These are phyloP conservation scores for Pleurostoma richardsiae DNA, from an alignment of 2,329 filamentous ascomycete species.

Conservation along the genomic window DNA sequence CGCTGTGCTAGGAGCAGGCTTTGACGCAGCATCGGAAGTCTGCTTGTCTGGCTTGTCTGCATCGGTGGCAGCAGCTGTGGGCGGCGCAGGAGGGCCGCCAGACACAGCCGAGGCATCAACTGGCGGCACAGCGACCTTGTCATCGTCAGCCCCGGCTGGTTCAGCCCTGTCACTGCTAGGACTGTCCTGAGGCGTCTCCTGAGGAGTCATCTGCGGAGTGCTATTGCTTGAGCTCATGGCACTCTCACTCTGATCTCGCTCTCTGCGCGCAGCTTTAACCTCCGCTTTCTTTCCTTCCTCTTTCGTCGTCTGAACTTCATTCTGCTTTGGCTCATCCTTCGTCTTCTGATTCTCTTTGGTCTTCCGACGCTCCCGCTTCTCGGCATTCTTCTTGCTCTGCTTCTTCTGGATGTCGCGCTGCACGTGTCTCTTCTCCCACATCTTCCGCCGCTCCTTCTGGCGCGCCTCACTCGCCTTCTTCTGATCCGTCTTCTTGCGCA, in stretches of 20 bases:
- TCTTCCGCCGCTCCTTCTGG: slow-evolving; percentile 32
- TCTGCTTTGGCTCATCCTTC: slow-evolving; percentile 9
- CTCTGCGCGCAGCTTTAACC: slow-evolving; percentile 4
- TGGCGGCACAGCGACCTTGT: slow-evolving; percentile 28
- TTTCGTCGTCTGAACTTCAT: slow-evolving; percentile 9
- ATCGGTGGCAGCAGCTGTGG: background rate
- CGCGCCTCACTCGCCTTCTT: slow-evolving; percentile 39
- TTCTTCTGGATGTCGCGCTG: slow-evolving; percentile 30
- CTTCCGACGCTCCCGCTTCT: slow-evolving; percentile 31
- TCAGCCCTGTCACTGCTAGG: slow-evolving; percentile 18
- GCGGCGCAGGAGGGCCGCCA: slow-evolving; percentile 12
- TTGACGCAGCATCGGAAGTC: slow-evolving; percentile 2
- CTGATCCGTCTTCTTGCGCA: slow-evolving; percentile 42
- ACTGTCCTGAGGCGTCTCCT: slow-evolving; percentile 12
- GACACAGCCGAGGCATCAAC: slow-evolving; percentile 10
- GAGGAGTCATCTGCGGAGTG: slow-evolving; percentile 17
- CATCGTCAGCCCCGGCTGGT: slow-evolving; percentile 11
- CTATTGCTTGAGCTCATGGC: slow-evolving; percentile 12
- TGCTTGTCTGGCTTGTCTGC: background rate
- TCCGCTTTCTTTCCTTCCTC: slow-evolving; percentile 5
- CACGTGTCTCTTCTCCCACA: slow-evolving; percentile 30
- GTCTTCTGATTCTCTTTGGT: slow-evolving; percentile 12
- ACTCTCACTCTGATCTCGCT: slow-evolving; percentile 8
- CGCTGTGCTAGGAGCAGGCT: background rate
- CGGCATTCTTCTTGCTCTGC: slow-evolving; percentile 35